A percentile compares a stretch with the other conserved stretches of the same genome.
Conservation (phyloP, 2,329 filamentous ascomycete species). For the Fusarium transvaalense region DNA sequence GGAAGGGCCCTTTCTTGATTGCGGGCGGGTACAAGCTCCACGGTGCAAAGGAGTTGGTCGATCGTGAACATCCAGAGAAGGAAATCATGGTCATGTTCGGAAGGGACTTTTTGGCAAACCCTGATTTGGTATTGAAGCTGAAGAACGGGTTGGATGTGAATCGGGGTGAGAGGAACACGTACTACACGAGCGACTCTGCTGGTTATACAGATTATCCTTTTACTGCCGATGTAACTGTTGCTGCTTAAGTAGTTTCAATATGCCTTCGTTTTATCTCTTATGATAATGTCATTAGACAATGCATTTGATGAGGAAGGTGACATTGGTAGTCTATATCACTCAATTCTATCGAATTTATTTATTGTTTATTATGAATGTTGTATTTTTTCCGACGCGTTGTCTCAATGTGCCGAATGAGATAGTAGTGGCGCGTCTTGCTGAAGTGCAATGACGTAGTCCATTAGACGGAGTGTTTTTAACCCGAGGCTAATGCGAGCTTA, state of each 20-base stretch:
- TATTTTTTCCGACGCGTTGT: too few relatives aligned
- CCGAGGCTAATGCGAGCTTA: background rate
- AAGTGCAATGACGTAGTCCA: conserved; percentile 5
- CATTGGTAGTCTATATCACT: too few relatives aligned
- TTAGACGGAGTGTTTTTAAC: background rate
- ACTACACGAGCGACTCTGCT: conserved; percentile 39
- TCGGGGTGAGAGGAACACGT: conserved; percentile 45
- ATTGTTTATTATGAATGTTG: too few relatives aligned
- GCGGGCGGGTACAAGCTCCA: conserved; percentile 52
- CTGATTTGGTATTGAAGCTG: conserved; percentile 45
- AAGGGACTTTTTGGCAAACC: conserved; percentile 51
- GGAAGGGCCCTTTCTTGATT: conserved; percentile 51
- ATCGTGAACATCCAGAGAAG: conserved; percentile 48
- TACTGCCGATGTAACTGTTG: accelerated
- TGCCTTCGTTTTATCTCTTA: background rate
- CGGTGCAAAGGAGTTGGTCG: conserved; percentile 46
- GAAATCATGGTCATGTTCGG: conserved; percentile 54
- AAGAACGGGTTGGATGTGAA: conserved; percentile 46
- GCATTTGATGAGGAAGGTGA: too few relatives aligned
- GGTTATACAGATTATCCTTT: conserved; percentile 52
- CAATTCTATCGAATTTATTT: too few relatives aligned
- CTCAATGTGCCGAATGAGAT: background rate
- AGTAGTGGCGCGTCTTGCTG: background rate
- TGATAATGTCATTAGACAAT: too few relatives aligned
- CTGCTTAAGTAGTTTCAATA: too few relatives aligned